Conservation (phyloP, 2,329 filamentous ascomycete genomes). For the Hymenoscyphus linearis region DNA sequence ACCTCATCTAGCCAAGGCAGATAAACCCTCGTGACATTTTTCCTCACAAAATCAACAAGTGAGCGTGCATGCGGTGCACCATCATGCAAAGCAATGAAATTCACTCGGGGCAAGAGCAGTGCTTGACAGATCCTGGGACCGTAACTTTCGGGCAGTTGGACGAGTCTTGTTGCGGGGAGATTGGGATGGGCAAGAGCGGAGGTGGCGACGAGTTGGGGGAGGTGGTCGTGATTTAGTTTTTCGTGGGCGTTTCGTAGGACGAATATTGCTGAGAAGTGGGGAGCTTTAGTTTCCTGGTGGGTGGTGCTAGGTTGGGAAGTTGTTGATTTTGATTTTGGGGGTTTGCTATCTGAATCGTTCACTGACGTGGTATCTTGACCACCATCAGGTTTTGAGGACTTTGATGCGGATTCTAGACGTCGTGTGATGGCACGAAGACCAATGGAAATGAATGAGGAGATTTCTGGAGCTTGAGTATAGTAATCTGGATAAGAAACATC, state of each 20-base stretch:
- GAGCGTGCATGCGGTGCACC: constrained; percentile 52
- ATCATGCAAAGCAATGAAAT: constrained; percentile 54
- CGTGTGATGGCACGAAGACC: constrained; percentile 61
- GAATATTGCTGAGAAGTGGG: constrained; percentile 45
- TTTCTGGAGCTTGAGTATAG: constrained; percentile 42
- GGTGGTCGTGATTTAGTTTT: constrained; percentile 53
- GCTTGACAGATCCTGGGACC: constrained; percentile 52
- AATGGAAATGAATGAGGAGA: constrained; percentile 54
- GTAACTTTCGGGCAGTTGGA: constrained; percentile 56
- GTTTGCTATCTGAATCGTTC: background rate
- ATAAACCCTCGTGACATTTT: constrained; percentile 47
- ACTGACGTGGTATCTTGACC: background rate
- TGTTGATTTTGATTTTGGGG: background rate
- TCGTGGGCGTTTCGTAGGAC: constrained; percentile 53
- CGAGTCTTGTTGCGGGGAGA: constrained; percentile 46
- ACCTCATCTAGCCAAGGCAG: constrained; percentile 51
- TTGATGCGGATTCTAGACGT: constrained; percentile 37
- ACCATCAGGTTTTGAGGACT: constrained; percentile 5
- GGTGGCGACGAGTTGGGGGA: constrained; percentile 49
- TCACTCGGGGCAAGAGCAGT: constrained; percentile 58
- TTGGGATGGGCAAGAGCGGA: constrained; percentile 41
- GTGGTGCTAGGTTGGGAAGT: background rate
- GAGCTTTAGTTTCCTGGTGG: background rate
- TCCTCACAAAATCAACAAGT: constrained; percentile 50
- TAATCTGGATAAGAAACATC: constrained; percentile 12